A percentile compares a stretch with the other conserved stretches of the same genome.
Evolutionary conservation across 108 stramenopile genomes (phyloP).

Genomic region (Asterionellopsis glacialis): DNA sequence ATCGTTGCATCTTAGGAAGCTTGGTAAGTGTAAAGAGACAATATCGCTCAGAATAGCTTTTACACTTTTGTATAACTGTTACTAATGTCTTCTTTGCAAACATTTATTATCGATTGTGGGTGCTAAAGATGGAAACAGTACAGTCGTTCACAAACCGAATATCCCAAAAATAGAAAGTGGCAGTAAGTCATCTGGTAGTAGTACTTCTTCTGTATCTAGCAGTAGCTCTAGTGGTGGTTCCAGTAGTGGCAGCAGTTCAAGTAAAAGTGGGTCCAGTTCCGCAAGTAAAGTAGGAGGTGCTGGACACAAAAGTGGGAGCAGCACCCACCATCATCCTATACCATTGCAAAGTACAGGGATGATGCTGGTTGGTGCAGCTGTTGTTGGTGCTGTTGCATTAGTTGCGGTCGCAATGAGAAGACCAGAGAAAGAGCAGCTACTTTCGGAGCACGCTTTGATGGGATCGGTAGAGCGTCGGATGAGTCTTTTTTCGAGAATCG

Average conservation of each 20-base stretch:
- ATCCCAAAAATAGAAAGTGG: too few species aligned
- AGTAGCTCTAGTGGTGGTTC: conserved; percentile 2
- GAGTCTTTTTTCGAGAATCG: not conserved
- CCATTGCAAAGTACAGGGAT: not conserved
- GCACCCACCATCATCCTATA: not conserved
- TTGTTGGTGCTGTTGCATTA: not conserved
- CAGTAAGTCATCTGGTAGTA: not conserved
- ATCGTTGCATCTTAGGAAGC: too few species aligned
- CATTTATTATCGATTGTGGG: too few species aligned
- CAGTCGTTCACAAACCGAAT: too few species aligned
- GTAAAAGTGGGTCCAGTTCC: not conserved
- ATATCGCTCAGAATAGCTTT: too few species aligned
- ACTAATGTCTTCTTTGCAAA: too few species aligned
- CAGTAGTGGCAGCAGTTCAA: not conserved
- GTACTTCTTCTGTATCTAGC: not conserved
- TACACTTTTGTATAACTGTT: too few species aligned
- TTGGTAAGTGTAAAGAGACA: too few species aligned
- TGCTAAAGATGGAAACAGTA: too few species aligned
- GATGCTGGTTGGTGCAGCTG: not conserved
- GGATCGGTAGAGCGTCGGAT: conserved; percentile 6
- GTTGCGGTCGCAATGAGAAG: not conserved
- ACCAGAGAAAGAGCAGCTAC: too few species aligned
- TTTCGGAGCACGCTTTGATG: not conserved
- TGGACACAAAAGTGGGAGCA: not conserved
- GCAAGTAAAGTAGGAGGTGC: not conserved